phyloP scores from a whole-genome alignment of 2,329 filamentous ascomycete species.

The Thielaviopsis punctulata region DNA sequence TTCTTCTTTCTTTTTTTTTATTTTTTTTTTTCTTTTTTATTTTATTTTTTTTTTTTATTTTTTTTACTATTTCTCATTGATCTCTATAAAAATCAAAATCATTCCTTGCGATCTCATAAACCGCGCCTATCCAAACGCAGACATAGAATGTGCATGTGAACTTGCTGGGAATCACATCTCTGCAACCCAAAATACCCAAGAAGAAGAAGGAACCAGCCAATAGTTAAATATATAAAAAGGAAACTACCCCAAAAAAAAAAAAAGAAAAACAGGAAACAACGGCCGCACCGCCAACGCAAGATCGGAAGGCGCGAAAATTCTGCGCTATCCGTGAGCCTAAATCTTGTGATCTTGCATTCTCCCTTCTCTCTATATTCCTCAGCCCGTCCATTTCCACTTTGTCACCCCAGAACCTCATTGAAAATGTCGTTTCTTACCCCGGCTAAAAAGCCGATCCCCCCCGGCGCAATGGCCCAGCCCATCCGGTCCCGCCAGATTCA shows the following conservation, averaged over 20 bases:
- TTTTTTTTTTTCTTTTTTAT: neutral
- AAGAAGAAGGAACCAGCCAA: no score
- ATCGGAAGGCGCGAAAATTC: neutral
- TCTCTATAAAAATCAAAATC: neutral
- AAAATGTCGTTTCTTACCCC: conserved; percentile 33
- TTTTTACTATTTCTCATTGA: neutral
- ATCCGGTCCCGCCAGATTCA: conserved; percentile 22
- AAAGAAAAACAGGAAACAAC: neutral
- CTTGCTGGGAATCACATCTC: no score
- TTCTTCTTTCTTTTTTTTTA: conserved; percentile 1
- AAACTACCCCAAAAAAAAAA: neutral
- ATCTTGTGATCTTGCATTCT: neutral
- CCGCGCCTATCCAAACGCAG: neutral
- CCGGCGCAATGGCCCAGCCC: conserved; percentile 17
- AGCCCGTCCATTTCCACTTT: neutral
- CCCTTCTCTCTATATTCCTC: neutral
- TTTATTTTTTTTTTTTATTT: neutral
- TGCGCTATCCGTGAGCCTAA: neutral
- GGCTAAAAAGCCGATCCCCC: conserved; percentile 20
- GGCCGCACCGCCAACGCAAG: neutral
- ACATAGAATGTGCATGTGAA: no score
- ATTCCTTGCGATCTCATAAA: neutral
- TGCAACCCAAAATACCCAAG: no score
- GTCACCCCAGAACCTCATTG: neutral
- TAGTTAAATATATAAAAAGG: no score